Evolutionary conservation across 2,329 filamentous ascomycete species (phyloP).

Genomic region (Aspergillus sp.): DNA sequence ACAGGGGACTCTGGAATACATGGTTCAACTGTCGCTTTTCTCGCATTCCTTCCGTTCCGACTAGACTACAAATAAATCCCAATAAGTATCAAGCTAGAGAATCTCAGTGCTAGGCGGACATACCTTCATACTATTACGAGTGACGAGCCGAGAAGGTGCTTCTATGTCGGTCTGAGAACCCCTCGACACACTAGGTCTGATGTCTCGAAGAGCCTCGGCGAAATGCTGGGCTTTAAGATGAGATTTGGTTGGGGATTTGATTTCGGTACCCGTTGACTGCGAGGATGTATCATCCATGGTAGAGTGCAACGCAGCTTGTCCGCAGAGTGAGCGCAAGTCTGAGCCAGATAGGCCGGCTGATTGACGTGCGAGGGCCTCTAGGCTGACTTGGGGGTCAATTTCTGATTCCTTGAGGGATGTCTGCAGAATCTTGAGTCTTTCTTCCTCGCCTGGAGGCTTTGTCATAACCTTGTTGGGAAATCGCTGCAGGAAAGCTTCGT

Average conservation of each 20-base stretch:
- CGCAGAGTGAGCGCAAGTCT: neutral
- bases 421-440: neutral
- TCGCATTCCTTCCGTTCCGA: neutral
- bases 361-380: neutral
- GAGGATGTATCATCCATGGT: neutral
- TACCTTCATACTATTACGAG: neutral
- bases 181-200: neutral
- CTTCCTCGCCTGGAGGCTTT: neutral
- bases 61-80: neutral
- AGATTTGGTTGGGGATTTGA: neutral
- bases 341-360: neutral
- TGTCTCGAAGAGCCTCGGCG: neutral
- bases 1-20: no score
- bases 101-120: neutral
- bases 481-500: neutral
- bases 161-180: neutral
- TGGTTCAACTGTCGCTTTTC: no score
- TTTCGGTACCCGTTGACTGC: neutral
- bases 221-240: neutral
- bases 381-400: neutral
- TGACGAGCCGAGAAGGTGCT: neutral
- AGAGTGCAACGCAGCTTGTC: neutral
- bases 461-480: neutral
- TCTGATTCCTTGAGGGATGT: neutral
- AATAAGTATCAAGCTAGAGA: neutral